Conservation (phyloP, 768 basidiomycete genomes). For the Lactarius vividus region DNA sequence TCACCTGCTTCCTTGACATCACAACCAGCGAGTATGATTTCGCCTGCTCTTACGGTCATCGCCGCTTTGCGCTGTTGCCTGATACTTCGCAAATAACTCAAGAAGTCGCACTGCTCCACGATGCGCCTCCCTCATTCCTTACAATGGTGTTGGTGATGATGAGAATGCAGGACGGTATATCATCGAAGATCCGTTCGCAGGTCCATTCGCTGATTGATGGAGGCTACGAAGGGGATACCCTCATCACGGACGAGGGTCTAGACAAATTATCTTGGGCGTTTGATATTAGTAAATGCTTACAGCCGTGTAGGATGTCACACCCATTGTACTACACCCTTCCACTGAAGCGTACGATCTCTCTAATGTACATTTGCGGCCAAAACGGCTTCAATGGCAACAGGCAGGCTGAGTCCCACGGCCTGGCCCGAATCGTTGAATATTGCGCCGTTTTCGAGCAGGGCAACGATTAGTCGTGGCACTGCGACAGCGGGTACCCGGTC, state of each 20-base stretch:
- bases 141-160: conserved; percentile 41
- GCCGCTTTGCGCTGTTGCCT: too few species aligned
- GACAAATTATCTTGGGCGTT: conserved; percentile 3
- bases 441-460: conserved; percentile 90
- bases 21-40: too few species aligned
- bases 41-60: too few species aligned
- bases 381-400: conserved; percentile 61
- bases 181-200: conserved; percentile 84
- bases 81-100: too few species aligned
- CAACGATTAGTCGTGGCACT: conserved; percentile 86
- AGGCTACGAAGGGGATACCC: background rate
- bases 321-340: conserved; percentile 48
- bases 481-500: conserved; percentile 96
- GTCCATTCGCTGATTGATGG: conserved; percentile 62
- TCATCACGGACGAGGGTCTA: background rate
- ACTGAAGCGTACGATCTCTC: conserved; percentile 31
- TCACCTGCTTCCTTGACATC: too few species aligned
- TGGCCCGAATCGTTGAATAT: conserved; percentile 56
- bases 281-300: conserved; percentile 6
- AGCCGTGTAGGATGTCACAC: conserved; percentile 26
- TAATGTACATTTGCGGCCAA: conserved; percentile 49
- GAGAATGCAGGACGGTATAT: conserved; percentile 35
- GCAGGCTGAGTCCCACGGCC: conserved; percentile 60
- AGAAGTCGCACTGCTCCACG: too few species aligned
- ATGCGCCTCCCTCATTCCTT: too few species aligned